Base-by-base conservation (phyloP, 1,284 basidiomycete species). In the Pseudozyma hubeiensis region DNA sequence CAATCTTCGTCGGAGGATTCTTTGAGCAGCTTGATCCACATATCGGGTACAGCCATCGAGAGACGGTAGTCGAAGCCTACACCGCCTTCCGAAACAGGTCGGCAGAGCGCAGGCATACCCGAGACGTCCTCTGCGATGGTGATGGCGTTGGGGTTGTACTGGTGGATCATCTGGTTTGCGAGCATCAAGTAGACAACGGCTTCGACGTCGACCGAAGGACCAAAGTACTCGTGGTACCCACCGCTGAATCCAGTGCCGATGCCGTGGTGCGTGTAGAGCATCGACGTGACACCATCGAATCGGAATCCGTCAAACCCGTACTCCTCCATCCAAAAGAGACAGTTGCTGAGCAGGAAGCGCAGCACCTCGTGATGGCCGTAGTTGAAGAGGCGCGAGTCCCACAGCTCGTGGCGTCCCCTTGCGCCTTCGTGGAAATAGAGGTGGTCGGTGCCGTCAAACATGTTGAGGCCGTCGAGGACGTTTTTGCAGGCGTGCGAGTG, bases 21-120 rank as follows among this genome's bases (percentile, higher is more conserved):
- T 85, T 99, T 99, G 77, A 98, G 89, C 29, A 98, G 88, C 86
- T 99, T 98, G 88, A 99, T 99, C 94, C 94, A 99, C 94, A 97
- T 98, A 85, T 99, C 96, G 3, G 96, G 96, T 52, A 99, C 89
- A 9, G 96, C 96, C 96, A 99, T 99, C 29, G 93, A 93, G 48
- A 99, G 87, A 19, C 96, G 91, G 85, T 98, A 99, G 86, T 99
- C 96, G 85, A 99, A 99, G 1, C 96, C 96, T 52, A 99, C 87
- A 29, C 96, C 96, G 47, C 96, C 96, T 74, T 91, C 89, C 19
- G 86, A 80, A 30, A 92, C 90, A 0, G 94, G 90, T 16, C 90
- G 87, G 80, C 96, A 92, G 19, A 99, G 90, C 1, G 97, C 90
- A 1, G 96, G 96, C 96, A 99, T 99, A 24, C 96, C 96, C 11